phyloP scores from a whole-genome alignment of 2,329 filamentous ascomycete species.

The Eutypa lata region DNA sequence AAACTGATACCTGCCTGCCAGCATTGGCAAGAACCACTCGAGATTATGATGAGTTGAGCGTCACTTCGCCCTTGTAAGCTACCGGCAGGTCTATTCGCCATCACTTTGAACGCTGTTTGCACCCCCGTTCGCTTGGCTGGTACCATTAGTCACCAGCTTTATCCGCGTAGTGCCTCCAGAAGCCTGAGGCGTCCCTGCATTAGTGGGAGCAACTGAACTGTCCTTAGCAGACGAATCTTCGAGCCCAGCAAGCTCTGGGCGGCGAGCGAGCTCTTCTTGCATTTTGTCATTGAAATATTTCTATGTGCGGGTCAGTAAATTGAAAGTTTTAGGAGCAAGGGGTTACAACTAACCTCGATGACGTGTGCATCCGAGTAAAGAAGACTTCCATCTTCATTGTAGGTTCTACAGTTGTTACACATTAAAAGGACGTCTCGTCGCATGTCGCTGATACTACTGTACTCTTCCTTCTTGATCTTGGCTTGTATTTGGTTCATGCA shows the following conservation, averaged over 20 bases:
- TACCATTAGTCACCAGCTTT: conserved; percentile 52
- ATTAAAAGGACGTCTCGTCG: conserved; percentile 78
- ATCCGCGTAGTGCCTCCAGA: conserved; percentile 59
- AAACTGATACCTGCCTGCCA: neutral
- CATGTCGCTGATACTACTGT: conserved; percentile 77
- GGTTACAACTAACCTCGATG: conserved; percentile 70
- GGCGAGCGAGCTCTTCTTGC: conserved; percentile 50
- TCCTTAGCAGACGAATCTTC: conserved; percentile 45
- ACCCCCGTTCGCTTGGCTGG: conserved; percentile 20
- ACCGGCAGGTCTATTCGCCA: conserved; percentile 17
- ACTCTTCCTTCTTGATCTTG: conserved; percentile 95
- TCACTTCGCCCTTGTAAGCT: conserved; percentile 2
- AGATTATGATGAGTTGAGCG: neutral
- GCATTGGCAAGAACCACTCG: neutral
- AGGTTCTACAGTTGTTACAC: conserved; percentile 88
- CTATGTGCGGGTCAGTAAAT: conserved; percentile 39
- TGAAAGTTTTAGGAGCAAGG: neutral
- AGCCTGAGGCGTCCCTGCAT: conserved; percentile 63
- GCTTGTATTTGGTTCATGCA: conserved; percentile 94
- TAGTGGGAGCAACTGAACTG: conserved; percentile 47
- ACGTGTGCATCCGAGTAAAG: conserved; percentile 89
- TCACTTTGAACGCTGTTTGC: conserved; percentile 22
- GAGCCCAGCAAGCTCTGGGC: conserved; percentile 54
- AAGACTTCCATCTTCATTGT: conserved; percentile 93
- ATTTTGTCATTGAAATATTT: conserved; percentile 54